Base-by-base conservation (phyloP, 2,329 filamentous ascomycete genomes). In the Conoideocrella luteorostrata region DNA sequence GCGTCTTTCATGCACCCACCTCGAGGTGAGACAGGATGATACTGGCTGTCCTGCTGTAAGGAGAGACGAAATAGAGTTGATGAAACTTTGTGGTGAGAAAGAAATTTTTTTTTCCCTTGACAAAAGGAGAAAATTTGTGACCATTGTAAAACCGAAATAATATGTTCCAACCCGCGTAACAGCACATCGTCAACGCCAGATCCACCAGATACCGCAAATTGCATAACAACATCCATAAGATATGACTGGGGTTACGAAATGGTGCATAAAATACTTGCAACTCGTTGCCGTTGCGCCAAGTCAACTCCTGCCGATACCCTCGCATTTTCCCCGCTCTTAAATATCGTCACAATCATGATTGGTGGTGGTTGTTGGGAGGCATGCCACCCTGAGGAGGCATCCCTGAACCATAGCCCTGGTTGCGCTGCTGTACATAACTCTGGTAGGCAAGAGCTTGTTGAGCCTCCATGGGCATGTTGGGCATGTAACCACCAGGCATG, bases 381-480 rank as follows among this genome's bases (percentile, higher is more conserved):
- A 93, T 87, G 56, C 86, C 81, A 51, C 78, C 75, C 62, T 86
- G 83, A 43, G 84, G 77, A 42, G 85, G 84, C 81, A 94, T 88
- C 41, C 79, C 81, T 57, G 89, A 90, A 58, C 84, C 84, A 58
- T 80, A 81, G 52, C 77, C 76, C 59, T 78, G 78, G 50, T 60
- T 66, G 66, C 82, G 83, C 64, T 85, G 82, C 60, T 86, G 82
- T 56, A 94, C 81, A 61, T 93, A 93, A 64, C 81, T 86, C 61
- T 88, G 84, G 63, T 95, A 95, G 26, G 84, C 84, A 58, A 88
- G 74, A 49, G 88, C 86, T 65, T 89, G 82, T 59, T 88, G 83
- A 55, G 85, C 80, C 56, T 86, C 87, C 62, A 80, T 78, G 32
- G 82, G 76, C 58, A 88, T 82, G 51, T 74, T 71, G 33, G 75